phyloP scores from a whole-genome alignment of 768 basidiomycete genomes.

The Plicaturopsis crispa region DNA sequence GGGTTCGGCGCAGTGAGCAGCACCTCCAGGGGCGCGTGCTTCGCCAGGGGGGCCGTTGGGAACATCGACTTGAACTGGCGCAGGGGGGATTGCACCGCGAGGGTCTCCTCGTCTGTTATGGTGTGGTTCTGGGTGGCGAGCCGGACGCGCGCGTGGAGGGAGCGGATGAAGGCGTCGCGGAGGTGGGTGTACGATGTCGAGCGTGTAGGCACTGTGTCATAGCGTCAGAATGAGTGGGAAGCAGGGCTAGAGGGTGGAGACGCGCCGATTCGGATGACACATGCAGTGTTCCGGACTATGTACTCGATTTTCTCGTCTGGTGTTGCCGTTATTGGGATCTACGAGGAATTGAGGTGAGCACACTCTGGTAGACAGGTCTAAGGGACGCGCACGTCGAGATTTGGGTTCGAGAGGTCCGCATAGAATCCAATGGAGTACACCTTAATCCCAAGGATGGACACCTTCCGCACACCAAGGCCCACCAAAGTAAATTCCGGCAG shows the following conservation, averaged over 20 bases:
- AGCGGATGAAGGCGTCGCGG: conserved; percentile 76
- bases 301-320: conserved; percentile 66
- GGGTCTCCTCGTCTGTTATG: conserved; percentile 53
- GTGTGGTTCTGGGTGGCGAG: conserved; percentile 41
- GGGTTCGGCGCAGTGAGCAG: conserved; percentile 52
- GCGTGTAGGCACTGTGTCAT: conserved; percentile 65
- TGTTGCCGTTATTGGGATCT: conserved; percentile 50
- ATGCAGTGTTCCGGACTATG: conserved; percentile 60
- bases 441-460: conserved; percentile 81
- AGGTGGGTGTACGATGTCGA: conserved; percentile 73
- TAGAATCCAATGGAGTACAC: conserved; percentile 92
- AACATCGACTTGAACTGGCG: conserved; percentile 72
- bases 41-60: conserved; percentile 59
- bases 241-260: background rate
- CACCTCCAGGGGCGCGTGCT: conserved; percentile 63
- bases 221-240: conserved; percentile 1
- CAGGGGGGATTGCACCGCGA: conserved; percentile 51
- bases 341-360: no score
- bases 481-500: conserved; percentile 62
- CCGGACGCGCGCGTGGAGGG: conserved; percentile 55
- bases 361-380: no score
- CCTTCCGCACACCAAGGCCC: conserved; percentile 81
- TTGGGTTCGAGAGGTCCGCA: conserved; percentile 66
- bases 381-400: conserved; percentile 49
- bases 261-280: conserved; percentile 69